Evolutionary conservation across 164 flowering plant genomes (phyloP).

Genomic region (Chloranthus sessilifolius): DNA sequence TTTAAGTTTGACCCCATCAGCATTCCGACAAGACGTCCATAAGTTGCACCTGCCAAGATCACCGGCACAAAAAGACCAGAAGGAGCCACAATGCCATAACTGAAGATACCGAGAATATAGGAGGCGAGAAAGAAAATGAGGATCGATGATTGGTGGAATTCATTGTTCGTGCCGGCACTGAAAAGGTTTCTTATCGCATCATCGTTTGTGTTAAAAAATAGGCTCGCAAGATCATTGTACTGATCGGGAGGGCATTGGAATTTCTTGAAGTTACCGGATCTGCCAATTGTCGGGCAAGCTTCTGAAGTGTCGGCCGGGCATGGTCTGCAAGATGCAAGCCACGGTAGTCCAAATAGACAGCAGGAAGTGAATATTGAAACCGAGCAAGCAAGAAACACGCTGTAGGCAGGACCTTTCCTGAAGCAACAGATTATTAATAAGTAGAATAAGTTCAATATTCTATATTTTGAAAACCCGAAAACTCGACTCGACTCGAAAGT

Average conservation of each 20-base stretch:
- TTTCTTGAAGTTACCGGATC: conserved; percentile 91
- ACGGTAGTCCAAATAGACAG: conserved; percentile 84
- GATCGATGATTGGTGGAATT: conserved; percentile 57
- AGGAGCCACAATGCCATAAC: conserved; percentile 81
- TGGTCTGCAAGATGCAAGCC: conserved; percentile 69
- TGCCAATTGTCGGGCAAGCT: conserved; percentile 85
- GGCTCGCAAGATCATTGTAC: conserved; percentile 95
- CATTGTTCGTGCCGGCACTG: conserved; percentile 57
- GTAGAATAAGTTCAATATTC: conserved; percentile 5
- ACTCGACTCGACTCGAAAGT: too few species aligned
- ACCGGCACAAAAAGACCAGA: conserved; percentile 84
- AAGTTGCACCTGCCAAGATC: conserved; percentile 81
- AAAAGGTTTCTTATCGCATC: conserved; percentile 88
- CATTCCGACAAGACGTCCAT: conserved; percentile 85
- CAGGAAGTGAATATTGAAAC: conserved; percentile 78
- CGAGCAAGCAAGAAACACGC: conserved; percentile 62
- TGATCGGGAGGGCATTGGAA: conserved; percentile 77
- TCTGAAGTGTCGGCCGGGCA: conserved; percentile 69
- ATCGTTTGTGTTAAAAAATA: conserved; percentile 88
- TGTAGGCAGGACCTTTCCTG: conserved; percentile 63
- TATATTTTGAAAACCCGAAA: too few species aligned
- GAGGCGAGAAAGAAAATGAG: conserved; percentile 61
- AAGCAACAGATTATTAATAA: conserved; percentile 9
- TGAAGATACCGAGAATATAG: conserved; percentile 64
- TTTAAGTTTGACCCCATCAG: conserved; percentile 45